Percentiles rank a stretch among this genome's conserved stretches.
phyloP scores from a whole-genome alignment of 768 basidiomycete genomes.

The Russula earlei region DNA sequence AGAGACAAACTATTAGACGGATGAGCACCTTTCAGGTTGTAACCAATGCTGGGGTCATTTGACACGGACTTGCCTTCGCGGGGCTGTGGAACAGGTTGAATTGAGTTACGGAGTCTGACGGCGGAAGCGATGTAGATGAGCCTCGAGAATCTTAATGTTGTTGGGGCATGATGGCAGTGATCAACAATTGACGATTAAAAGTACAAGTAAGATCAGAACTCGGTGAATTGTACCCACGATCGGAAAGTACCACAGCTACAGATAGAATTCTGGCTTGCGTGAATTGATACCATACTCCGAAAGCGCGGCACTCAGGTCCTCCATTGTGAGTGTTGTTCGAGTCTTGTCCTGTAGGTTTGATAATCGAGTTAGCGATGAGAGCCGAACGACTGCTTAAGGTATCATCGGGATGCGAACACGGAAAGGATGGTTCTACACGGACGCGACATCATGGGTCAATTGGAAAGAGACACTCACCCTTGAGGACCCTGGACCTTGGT shows the following conservation, averaged over 20 bases:
- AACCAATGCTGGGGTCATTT: no score
- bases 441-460: not conserved
- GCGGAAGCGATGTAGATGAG: not conserved
- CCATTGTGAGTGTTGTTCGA: constrained; percentile 92
- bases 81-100: constrained; percentile 49
- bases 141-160: not conserved
- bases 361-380: not conserved
- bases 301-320: constrained; percentile 87
- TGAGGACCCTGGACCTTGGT: constrained; percentile 50
- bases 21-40: no score
- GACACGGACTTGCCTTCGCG: no score
- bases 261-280: constrained; percentile 89
- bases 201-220: constrained; percentile 11
- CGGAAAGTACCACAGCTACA: constrained; percentile 33
- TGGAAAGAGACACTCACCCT: constrained; percentile 39
- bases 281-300: constrained; percentile 94
- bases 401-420: not conserved
- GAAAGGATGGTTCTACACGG: not conserved
- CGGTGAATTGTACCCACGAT: constrained; percentile 1
- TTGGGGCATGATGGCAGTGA: not conserved
- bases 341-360: constrained; percentile 84
- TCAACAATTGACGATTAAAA: constrained; percentile 10
- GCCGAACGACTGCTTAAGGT: not conserved
- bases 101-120: not conserved
- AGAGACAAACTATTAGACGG: no score